A percentile compares a stretch with the other conserved stretches of the same genome.
Conservation (phyloP, 1,284 basidiomycete genomes). For the Ganoderma meredithae region DNA sequence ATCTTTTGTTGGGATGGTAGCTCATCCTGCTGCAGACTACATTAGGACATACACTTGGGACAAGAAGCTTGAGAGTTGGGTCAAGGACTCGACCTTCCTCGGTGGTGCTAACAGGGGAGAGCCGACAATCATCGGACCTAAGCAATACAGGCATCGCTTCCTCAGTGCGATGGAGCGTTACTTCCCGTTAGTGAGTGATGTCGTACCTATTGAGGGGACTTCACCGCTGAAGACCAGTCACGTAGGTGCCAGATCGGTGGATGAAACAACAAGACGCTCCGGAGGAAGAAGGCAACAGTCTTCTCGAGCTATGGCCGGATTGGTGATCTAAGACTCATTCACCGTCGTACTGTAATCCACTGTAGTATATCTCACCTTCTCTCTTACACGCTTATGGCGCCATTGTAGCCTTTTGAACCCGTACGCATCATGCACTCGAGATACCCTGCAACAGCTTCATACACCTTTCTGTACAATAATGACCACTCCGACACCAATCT, state of each 20-base stretch:
- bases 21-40: slow-evolving; percentile 65
- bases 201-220: background rate
- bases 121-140: slow-evolving; percentile 91
- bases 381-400: slow-evolving; percentile 56
- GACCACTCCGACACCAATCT: slow-evolving; percentile 23
- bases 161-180: slow-evolving; percentile 93
- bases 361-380: slow-evolving; percentile 23
- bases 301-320: slow-evolving; percentile 59
- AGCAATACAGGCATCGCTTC: slow-evolving; percentile 88
- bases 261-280: slow-evolving; percentile 82
- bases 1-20: slow-evolving; percentile 22
- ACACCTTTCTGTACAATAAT: slow-evolving; percentile 22
- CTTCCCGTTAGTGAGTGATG: slow-evolving; percentile 74
- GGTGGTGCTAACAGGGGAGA: slow-evolving; percentile 84
- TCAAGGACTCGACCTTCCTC: slow-evolving; percentile 93
- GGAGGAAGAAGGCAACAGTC: slow-evolving; percentile 71
- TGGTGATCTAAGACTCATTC: slow-evolving; percentile 45
- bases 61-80: slow-evolving; percentile 97
- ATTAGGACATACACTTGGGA: slow-evolving; percentile 97
- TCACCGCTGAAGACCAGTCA: background rate
- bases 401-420: slow-evolving; percentile 50
- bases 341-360: slow-evolving; percentile 14
- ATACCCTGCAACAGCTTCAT: slow-evolving; percentile 26
- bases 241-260: slow-evolving; percentile 84
- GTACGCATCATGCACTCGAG: slow-evolving; percentile 20